Conservation (phyloP, 2,329 filamentous ascomycete species). For the Pseudocercospora crystallina region DNA sequence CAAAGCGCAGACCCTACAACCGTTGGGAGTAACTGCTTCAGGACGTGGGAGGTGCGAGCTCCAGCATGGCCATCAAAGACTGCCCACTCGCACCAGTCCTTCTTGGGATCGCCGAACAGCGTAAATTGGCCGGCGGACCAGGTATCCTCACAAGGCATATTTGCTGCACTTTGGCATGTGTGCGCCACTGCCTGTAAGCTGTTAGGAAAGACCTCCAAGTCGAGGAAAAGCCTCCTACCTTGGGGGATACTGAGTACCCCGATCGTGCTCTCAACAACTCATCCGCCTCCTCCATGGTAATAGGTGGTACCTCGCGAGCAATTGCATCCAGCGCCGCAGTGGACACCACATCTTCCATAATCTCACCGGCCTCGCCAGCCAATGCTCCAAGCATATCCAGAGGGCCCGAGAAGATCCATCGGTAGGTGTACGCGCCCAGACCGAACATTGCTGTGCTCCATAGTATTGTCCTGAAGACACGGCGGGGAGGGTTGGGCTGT, state of each 20-base stretch:
- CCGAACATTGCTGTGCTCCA: slow-evolving; percentile 24
- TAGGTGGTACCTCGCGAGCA: slow-evolving; percentile 21
- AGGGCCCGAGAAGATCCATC: slow-evolving; percentile 12
- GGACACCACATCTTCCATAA: slow-evolving; percentile 19
- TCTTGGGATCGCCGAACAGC: slow-evolving; percentile 22
- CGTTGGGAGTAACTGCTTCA: slow-evolving; percentile 26
- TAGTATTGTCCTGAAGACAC: slow-evolving; percentile 23
- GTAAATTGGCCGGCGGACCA: slow-evolving; percentile 23
- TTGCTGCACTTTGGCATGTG: slow-evolving; percentile 27
- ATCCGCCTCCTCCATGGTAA: slow-evolving; percentile 24
- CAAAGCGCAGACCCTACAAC: slow-evolving; percentile 25
- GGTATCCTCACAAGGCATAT: slow-evolving; percentile 34
- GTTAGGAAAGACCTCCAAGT: background rate
- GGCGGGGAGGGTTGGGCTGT: slow-evolving; percentile 21
- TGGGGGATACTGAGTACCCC: slow-evolving; percentile 26
- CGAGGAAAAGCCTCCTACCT: background rate
- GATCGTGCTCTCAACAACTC: slow-evolving; percentile 23
- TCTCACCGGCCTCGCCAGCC: slow-evolving; percentile 9
- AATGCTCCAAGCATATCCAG: slow-evolving; percentile 9
- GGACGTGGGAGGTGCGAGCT: slow-evolving; percentile 28
- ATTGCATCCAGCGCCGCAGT: slow-evolving; percentile 20
- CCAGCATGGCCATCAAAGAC: slow-evolving; percentile 46
- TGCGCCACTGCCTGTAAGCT: slow-evolving; percentile 24
- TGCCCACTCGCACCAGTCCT: slow-evolving; percentile 37
- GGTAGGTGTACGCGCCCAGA: slow-evolving; percentile 21